Percentiles rank a stretch among this genome's conserved stretches.
phyloP scores from a whole-genome alignment of 2,329 filamentous ascomycete species.

The Beauveria sp. region DNA sequence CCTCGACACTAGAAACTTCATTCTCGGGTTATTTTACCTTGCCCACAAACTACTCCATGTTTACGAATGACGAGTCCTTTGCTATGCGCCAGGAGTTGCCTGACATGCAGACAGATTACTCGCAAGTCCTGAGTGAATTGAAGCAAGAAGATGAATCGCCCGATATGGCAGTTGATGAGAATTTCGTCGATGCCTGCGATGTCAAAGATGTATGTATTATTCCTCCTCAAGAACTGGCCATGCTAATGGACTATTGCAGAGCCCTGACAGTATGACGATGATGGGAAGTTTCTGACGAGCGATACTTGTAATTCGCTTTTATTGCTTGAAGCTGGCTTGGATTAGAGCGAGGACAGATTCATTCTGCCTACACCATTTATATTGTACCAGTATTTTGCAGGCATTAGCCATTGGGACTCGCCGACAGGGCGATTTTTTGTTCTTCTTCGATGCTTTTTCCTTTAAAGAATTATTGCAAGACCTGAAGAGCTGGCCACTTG shows the following conservation, averaged over 20 bases:
- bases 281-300: not conserved
- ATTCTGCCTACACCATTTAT: not conserved
- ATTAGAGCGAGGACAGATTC: not conserved
- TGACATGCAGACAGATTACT: not conserved
- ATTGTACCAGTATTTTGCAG: not conserved
- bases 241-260: not conserved
- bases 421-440: not conserved
- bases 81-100: not conserved
- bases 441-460: not conserved
- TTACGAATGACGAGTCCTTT: not conserved
- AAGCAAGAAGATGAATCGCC: not conserved
- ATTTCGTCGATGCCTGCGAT: not conserved
- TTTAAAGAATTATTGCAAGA: not conserved
- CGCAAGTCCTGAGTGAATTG: not conserved
- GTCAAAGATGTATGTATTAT: not conserved
- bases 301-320: not conserved
- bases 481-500: not conserved
- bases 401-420: not conserved
- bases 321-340: no score
- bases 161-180: not conserved
- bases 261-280: not conserved
- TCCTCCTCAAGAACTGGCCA: not conserved
- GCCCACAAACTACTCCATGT: slow-evolving; percentile 3
- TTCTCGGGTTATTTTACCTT: slow-evolving; percentile 1
- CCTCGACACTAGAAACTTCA: not conserved